Evolutionary conservation across 495 filamentous ascomycete genomes (phyloP), one percentile per base, ranked within the genome.

Genomic region (Lepidopterella palustris): DNA sequence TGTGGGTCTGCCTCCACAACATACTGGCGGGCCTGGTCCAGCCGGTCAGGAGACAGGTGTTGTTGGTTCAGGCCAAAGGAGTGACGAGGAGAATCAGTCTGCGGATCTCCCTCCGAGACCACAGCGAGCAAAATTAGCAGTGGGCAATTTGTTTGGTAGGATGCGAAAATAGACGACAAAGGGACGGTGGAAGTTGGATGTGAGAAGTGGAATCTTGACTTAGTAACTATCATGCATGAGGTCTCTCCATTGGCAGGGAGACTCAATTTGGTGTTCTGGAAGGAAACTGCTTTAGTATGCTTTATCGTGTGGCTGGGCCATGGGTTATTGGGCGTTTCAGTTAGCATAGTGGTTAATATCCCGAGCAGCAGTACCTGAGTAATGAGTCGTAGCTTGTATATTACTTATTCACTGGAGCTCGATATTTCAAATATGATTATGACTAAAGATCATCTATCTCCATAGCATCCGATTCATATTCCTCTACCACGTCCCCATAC

Each of bases 401-500:
- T n/a, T n/a, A n/a, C n/a, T n/a, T n/a, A 32, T 27, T 31, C 49
- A 4, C 25, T 54, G 20, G 20, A 24, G 2, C 5, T 40, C 20
- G 9, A 10, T 25, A 49, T 49, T 20, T 20, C n/a, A 51, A 11
- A 28, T 15, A 56, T 55, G 13, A 32, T 48, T 21, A 29, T 60
- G 39, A 48, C 40, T 55, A 57, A 35, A n/a, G 1, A 76, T 66
- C 87, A 53, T 82, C 86, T 32, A 88, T 75, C 53, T 89, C 86
- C 86, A 89, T 89, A 47, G 84, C 86, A 76, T 89, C 85, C 8
- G 78, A 74, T 68, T 87, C 81, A 8, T 74, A 60, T 35, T 74
- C 64, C 20, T 53, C 54, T 3, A 45, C 48, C 11, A 60, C 45
- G 28, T 56, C 28, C 8, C n/a, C n/a, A n/a, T n/a, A n/a, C n/a